A percentile compares a stretch with the other conserved stretches of the same genome.
phyloP scores from a whole-genome alignment of 1,284 basidiomycete genomes.

The Pyrrhoderma lamaoense region DNA sequence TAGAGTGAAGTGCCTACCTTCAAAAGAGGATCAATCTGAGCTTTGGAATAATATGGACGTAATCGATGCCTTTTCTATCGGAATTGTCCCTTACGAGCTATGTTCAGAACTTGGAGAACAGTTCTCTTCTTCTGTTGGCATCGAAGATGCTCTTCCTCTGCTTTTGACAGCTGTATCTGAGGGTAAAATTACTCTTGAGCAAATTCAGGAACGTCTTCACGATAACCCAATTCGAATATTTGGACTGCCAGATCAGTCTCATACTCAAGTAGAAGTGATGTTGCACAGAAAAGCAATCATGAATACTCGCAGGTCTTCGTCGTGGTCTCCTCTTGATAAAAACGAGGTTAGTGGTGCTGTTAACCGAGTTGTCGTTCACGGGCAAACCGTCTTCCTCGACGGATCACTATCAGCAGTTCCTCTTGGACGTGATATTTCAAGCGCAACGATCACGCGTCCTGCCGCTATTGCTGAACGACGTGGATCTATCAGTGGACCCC shows the following conservation, averaged over 20 bases:
- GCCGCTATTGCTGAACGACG: constrained; percentile 27
- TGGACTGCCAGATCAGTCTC: constrained; percentile 76
- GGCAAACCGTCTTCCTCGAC: constrained; percentile 89
- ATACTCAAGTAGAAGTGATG: constrained; percentile 92
- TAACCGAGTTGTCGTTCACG: constrained; percentile 88
- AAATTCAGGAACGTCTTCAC: constrained; percentile 74
- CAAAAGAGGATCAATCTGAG: constrained; percentile 71
- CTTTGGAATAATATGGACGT: constrained; percentile 84
- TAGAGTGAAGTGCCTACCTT: constrained; percentile 61
- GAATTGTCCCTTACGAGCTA: constrained; percentile 75
- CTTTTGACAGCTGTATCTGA: constrained; percentile 83
- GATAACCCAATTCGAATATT: constrained; percentile 95
- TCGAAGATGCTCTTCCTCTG: constrained; percentile 85
- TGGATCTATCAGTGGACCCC: constrained; percentile 27
- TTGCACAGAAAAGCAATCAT: constrained; percentile 72
- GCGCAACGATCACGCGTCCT: constrained; percentile 49
- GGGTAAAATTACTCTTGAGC: constrained; percentile 76
- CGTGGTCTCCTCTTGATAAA: constrained; percentile 84
- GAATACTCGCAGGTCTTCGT: constrained; percentile 34
- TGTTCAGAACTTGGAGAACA: constrained; percentile 61
- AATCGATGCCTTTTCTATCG: constrained; percentile 92
- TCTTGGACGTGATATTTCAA: constrained; percentile 79
- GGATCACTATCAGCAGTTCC: constrained; percentile 63
- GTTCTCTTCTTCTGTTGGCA: constrained; percentile 70
- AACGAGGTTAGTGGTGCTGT: constrained; percentile 67